A percentile compares a stretch with the other conserved stretches of the same genome.
These are phyloP conservation scores for Cinnamomum chago DNA, from an alignment of 164 flowering plant species.

Conservation along the genomic window DNA sequence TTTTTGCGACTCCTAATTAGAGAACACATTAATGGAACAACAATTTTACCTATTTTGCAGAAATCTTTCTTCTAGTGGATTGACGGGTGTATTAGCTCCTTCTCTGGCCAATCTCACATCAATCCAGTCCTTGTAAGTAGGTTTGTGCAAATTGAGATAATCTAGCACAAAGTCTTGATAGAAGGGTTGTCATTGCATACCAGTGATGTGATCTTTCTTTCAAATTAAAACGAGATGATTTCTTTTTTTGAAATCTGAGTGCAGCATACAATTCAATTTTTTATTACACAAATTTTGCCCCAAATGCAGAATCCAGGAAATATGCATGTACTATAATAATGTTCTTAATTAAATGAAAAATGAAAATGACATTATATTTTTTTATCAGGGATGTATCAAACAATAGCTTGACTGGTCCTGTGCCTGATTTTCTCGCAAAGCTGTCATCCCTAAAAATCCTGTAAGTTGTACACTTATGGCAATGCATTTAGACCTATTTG, in stretches of 20 bases:
- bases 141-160: background rate
- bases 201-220: too few relatives aligned
- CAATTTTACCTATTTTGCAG: slow-evolving; percentile 15
- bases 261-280: background rate
- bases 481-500: background rate
- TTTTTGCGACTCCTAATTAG: too few relatives aligned
- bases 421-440: slow-evolving; percentile 29
- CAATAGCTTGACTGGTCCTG: slow-evolving; percentile 28
- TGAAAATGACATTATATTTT: background rate
- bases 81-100: slow-evolving; percentile 32
- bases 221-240: too few relatives aligned
- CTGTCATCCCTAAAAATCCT: slow-evolving; percentile 22
- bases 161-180: too few relatives aligned
- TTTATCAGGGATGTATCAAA: slow-evolving; percentile 22
- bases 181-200: too few relatives aligned
- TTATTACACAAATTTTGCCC: background rate
- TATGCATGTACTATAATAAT: too few relatives aligned
- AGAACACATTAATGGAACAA: background rate
- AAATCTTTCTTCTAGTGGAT: slow-evolving; percentile 36
- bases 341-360: too few relatives aligned
- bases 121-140: slow-evolving; percentile 35
- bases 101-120: slow-evolving; percentile 23
- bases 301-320: background rate
- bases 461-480: slow-evolving; percentile 19
- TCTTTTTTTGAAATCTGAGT: too few relatives aligned